A percentile compares a stretch with the other conserved stretches of the same genome.
These are phyloP conservation scores for Dactylonectria macrodidyma DNA, from an alignment of 2,329 filamentous ascomycete genomes.

Conservation along the genomic window DNA sequence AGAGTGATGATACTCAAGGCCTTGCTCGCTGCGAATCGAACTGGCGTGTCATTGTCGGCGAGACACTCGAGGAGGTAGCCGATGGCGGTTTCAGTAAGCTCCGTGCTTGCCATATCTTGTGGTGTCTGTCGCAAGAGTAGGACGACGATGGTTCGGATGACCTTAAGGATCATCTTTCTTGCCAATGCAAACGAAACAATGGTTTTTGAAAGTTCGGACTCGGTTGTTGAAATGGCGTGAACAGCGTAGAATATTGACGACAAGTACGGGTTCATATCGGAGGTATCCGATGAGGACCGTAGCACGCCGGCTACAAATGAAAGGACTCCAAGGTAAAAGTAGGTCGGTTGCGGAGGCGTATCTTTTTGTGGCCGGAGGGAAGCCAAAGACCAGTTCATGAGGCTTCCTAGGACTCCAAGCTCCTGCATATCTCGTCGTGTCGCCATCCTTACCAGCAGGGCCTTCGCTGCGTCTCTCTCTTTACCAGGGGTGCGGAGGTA, in stretches of 20 bases:
- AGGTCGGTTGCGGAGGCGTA: slow-evolving; percentile 67
- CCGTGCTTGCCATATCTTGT: slow-evolving; percentile 60
- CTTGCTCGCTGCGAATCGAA: slow-evolving; percentile 92
- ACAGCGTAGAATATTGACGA: slow-evolving; percentile 76
- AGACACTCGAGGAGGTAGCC: slow-evolving; percentile 84
- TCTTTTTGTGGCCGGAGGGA: slow-evolving; percentile 65
- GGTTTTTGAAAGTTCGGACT: slow-evolving; percentile 63
- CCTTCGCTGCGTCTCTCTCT: slow-evolving; percentile 89
- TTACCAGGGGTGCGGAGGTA: slow-evolving; percentile 85
- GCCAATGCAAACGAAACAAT: slow-evolving; percentile 83
- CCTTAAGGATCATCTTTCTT: slow-evolving; percentile 87
- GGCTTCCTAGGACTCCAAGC: slow-evolving; percentile 76
- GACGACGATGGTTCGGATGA: slow-evolving; percentile 81
- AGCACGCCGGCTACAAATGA: slow-evolving; percentile 85
- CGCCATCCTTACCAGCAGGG: slow-evolving; percentile 84
- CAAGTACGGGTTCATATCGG: slow-evolving; percentile 80
- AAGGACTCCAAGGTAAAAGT: slow-evolving; percentile 84
- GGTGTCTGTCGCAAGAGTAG: slow-evolving; percentile 71
- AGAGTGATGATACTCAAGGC: slow-evolving; percentile 89
- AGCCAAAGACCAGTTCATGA: slow-evolving; percentile 80
- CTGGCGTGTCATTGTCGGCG: slow-evolving; percentile 90
- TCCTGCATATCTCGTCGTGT: slow-evolving; percentile 90
- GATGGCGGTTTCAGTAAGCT: slow-evolving; percentile 84
- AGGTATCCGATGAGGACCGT: slow-evolving; percentile 77
- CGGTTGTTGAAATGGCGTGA: slow-evolving; percentile 69